A percentile compares a stretch with the other conserved stretches of the same genome.
Evolutionary conservation across 768 basidiomycete genomes (phyloP).

Genomic region (Psilocybe azurescens): DNA sequence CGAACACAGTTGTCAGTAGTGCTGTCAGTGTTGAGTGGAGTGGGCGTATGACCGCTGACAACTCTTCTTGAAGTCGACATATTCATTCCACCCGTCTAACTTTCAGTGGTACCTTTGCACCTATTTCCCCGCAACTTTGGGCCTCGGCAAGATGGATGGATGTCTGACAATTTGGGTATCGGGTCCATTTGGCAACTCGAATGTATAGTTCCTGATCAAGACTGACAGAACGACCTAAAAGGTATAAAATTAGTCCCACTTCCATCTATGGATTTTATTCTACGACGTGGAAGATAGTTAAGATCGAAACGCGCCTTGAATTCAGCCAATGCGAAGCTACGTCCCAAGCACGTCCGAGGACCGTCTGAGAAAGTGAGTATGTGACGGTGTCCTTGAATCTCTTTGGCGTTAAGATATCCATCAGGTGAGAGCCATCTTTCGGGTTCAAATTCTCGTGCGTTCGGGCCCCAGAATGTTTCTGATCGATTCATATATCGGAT

Average conservation of each 20-base stretch:
- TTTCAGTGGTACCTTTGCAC: constrained; percentile 39
- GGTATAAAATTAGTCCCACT: neutral
- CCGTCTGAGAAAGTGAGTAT: constrained; percentile 59
- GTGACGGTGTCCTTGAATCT: constrained; percentile 54
- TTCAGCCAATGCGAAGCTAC: constrained; percentile 50
- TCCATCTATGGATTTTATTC: neutral
- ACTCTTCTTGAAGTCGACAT: neutral
- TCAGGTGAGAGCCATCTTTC: constrained; percentile 62
- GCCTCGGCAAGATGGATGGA: constrained; percentile 40
- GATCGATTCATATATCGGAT: constrained; percentile 54
- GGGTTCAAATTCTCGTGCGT: constrained; percentile 63
- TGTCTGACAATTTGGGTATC: constrained; percentile 42
- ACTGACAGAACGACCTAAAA: constrained; percentile 47
- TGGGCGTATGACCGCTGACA: neutral
- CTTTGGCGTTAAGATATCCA: constrained; percentile 34
- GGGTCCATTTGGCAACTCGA: constrained; percentile 46
- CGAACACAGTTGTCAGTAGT: too few species aligned
- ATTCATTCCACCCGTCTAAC: constrained; percentile 35
- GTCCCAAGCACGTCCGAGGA: constrained; percentile 54
- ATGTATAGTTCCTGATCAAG: constrained; percentile 46
- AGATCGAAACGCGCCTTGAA: constrained; percentile 39
- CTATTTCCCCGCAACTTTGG: constrained; percentile 39
- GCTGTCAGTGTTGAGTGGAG: neutral
- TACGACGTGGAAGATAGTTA: too few species aligned
- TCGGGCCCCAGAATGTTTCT: constrained; percentile 63